Conservation (phyloP, 257 asterid species). For the Nicotiana tomentosiformis region DNA sequence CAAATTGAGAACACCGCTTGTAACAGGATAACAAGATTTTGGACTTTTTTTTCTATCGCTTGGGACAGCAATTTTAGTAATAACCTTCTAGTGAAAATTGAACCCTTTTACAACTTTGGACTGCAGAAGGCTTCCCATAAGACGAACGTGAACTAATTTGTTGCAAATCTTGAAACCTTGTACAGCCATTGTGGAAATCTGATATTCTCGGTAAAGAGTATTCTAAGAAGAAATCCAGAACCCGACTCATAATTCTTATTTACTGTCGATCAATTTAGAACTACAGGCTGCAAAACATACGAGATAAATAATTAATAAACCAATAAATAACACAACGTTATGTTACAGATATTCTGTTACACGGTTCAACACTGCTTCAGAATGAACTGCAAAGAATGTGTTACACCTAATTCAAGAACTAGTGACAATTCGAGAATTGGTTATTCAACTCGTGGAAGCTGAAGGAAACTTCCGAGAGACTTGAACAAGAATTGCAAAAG, state of each 20-base stretch:
- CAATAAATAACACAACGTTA: neutral
- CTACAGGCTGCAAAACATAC: neutral
- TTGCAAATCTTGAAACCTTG: constrained; percentile 11
- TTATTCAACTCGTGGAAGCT: too few relatives aligned
- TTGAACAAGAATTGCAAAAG: too few relatives aligned
- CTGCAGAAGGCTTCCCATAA: constrained; percentile 10
- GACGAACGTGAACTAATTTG: constrained; percentile 14
- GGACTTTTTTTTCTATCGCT: neutral
- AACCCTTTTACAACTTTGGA: constrained; percentile 16
- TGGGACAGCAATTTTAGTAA: neutral
- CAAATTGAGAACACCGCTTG: too few relatives aligned
- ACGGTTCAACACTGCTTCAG: too few relatives aligned
- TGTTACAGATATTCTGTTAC: too few relatives aligned
- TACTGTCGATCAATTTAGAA: neutral
- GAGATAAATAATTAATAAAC: neutral
- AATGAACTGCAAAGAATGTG: too few relatives aligned
- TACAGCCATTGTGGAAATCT: neutral
- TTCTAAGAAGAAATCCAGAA: constrained; percentile 22
- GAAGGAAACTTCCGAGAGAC: too few relatives aligned
- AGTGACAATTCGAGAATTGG: too few relatives aligned
- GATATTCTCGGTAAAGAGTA: constrained; percentile 12
- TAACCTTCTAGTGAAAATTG: constrained; percentile 39
- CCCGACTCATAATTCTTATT: constrained; percentile 34
- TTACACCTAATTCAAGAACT: too few relatives aligned
- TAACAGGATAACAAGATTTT: neutral